Evolutionary conservation across 257 asterid species (phyloP).

Genomic region (Solanum habrochaites): DNA sequence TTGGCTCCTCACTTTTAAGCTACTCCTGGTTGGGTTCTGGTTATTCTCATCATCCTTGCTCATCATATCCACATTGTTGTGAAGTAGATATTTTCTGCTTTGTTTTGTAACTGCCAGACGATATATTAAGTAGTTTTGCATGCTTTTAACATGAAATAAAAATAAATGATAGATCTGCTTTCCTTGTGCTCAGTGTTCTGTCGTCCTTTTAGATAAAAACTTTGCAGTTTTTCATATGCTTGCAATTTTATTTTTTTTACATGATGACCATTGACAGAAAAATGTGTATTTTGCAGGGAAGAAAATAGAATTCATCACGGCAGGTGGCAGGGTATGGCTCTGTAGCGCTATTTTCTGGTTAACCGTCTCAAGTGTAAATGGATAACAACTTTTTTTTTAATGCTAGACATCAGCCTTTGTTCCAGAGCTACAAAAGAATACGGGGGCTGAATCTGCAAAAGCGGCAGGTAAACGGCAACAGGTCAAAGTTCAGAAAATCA

Average conservation of each 20-base stretch:
- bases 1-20: slow-evolving; percentile 53
- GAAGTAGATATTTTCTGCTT: not conserved
- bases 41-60: not conserved
- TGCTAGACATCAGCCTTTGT: slow-evolving; percentile 86
- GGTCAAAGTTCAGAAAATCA: slow-evolving; percentile 2
- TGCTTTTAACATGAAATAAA: not conserved
- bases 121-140: not conserved
- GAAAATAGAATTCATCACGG: slow-evolving; percentile 73
- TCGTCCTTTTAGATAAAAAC: not conserved
- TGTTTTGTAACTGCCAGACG: not conserved
- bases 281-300: slow-evolving; percentile 51
- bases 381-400: not conserved
- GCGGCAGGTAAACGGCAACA: slow-evolving; percentile 26
- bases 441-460: slow-evolving; percentile 49
- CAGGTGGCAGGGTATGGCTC: slow-evolving; percentile 87
- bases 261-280: not conserved
- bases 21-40: slow-evolving; percentile 14
- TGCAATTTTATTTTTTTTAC: not conserved
- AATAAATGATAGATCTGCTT: not conserved
- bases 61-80: not conserved
- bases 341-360: not conserved
- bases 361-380: not conserved
- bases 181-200: not conserved
- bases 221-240: not conserved
- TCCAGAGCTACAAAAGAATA: slow-evolving; percentile 77